Conservation (phyloP, 306 rosid species). For the Dalbergia oliveri region DNA sequence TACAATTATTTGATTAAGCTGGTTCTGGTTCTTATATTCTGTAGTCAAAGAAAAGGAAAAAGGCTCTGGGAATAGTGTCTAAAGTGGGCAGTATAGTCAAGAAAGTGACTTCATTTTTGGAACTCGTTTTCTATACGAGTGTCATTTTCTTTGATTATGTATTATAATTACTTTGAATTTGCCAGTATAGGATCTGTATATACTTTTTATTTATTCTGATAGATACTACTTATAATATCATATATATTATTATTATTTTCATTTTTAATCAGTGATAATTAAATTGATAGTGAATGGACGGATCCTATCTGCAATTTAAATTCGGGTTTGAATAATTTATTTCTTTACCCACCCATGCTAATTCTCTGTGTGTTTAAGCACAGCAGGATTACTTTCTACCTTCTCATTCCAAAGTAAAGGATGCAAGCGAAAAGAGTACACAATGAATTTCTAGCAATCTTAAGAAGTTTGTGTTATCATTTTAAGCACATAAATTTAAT, state of each 20-base stretch:
- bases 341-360: background rate
- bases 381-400: background rate
- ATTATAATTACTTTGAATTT: background rate
- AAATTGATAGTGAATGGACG: background rate
- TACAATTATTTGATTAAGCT: background rate
- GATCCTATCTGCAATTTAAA: background rate
- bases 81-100: too few relatives aligned
- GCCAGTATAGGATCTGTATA: background rate
- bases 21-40: background rate
- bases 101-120: too few relatives aligned
- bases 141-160: background rate
- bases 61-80: background rate
- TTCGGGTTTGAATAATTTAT: background rate
- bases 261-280: background rate
- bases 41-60: conserved; percentile 3
- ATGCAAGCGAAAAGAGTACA: background rate
- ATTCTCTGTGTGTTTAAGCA: background rate
- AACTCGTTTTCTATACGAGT: background rate
- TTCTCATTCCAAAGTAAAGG: background rate
- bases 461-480: background rate
- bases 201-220: background rate
- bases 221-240: background rate
- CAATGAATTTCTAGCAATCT: background rate
- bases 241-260: background rate
- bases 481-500: too few relatives aligned